A percentile compares a stretch with the other conserved stretches of the same genome.
phyloP scores from a whole-genome alignment of 208 protist species.

The Acanthamoeba healyi region DNA sequence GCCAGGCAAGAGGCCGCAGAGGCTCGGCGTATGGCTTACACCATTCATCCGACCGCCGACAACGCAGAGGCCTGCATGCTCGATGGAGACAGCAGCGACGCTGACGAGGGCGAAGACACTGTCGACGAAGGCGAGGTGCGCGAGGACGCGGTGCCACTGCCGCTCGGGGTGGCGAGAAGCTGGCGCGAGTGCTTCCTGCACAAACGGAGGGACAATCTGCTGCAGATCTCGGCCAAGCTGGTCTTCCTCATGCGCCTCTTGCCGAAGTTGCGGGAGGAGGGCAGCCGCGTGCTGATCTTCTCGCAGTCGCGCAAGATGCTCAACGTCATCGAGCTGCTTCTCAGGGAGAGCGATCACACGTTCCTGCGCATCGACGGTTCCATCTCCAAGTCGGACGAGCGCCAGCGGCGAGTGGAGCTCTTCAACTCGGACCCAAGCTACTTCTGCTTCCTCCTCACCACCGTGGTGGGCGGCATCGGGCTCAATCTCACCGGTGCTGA shows the following conservation, averaged over 20 bases:
- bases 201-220: slow-evolving; percentile 10
- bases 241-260: slow-evolving; percentile 78
- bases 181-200: slow-evolving; percentile 63
- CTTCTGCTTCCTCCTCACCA: slow-evolving; percentile 85
- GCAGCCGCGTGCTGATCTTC: slow-evolving; percentile 85
- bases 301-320: slow-evolving; percentile 84
- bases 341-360: slow-evolving; percentile 49
- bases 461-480: slow-evolving; percentile 84
- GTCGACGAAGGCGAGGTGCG: neutral
- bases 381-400: slow-evolving; percentile 73
- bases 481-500: slow-evolving; percentile 85
- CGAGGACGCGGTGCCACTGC: neutral
- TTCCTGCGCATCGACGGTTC: slow-evolving; percentile 84
- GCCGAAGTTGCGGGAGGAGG: slow-evolving; percentile 75
- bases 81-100: neutral
- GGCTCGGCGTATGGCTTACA: slow-evolving; percentile 15
- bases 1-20: neutral
- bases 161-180: neutral
- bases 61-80: neutral
- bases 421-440: slow-evolving; percentile 79
- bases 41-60: neutral
- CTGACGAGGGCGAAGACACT: neutral
- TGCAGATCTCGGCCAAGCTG: slow-evolving; percentile 77
- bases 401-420: slow-evolving; percentile 79
- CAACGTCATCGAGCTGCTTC: slow-evolving; percentile 78